phyloP scores from a whole-genome alignment of 2,329 filamentous ascomycete species.

The Aspergillus nomiae region DNA sequence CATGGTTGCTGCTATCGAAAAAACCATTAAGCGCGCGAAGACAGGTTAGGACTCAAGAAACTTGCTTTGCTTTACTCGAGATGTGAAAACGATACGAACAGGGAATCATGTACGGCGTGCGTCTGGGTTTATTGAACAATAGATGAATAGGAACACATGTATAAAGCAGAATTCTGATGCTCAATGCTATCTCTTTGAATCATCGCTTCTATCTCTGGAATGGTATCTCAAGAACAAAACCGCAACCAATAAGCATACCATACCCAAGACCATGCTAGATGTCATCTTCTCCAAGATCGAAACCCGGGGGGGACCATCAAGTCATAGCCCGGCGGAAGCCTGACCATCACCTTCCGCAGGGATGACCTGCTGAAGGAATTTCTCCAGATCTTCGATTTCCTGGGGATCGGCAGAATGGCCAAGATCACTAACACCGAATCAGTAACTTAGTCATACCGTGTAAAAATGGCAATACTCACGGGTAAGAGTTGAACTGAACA shows the following conservation, averaged over 20 bases:
- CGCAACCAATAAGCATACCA: conserved; percentile 28
- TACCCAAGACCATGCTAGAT: conserved; percentile 25
- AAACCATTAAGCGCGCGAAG: conserved; percentile 25
- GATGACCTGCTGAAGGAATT: conserved; percentile 57
- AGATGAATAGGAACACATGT: not conserved
- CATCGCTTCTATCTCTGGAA: conserved; percentile 6
- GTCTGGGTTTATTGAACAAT: not conserved
- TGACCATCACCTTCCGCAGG: conserved; percentile 47
- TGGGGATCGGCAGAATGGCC: conserved; percentile 73
- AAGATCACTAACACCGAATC: conserved; percentile 57
- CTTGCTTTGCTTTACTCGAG: not conserved
- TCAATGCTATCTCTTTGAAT: conserved; percentile 12
- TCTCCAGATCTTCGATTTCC: conserved; percentile 81
- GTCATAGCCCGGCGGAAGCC: conserved; percentile 37
- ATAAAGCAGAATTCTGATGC: not conserved
- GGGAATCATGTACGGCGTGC: not conserved
- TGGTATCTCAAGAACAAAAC: conserved; percentile 22
- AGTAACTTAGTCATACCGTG: conserved; percentile 11
- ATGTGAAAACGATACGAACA: not conserved
- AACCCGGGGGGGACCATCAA: conserved; percentile 19
- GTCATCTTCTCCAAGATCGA: conserved; percentile 6
- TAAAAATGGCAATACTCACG: conserved; percentile 52
- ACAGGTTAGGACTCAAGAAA: conserved; percentile 1
- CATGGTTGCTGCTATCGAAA: conserved; percentile 30
- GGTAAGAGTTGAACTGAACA: conserved; percentile 75